Percentiles rank a stretch among this genome's conserved stretches.
These are phyloP conservation scores for Pterocarpus santalinus DNA, from an alignment of 306 rosid genomes.

Conservation along the genomic window DNA sequence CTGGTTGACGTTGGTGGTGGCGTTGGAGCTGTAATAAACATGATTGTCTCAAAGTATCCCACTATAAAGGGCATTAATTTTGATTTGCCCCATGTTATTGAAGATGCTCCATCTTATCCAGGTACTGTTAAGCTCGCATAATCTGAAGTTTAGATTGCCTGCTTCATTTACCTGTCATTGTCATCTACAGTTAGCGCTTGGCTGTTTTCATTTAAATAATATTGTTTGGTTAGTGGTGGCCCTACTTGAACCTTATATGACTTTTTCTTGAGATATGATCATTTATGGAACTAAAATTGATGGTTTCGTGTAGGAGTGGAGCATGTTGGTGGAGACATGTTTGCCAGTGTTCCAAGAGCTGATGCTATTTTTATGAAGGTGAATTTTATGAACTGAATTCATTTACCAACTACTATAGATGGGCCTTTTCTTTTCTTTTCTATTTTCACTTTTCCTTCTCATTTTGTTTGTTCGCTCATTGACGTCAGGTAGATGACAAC, in stretches of 20 bases:
- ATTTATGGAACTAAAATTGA: neutral
- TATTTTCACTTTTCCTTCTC: too few species aligned
- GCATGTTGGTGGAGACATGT: conserved; percentile 98
- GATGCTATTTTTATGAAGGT: conserved; percentile 97
- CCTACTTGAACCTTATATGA: neutral
- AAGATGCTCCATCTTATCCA: conserved; percentile 79
- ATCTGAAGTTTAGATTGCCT: neutral
- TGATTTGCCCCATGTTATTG: conserved; percentile 88
- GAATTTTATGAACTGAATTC: conserved; percentile 10
- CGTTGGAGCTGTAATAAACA: conserved; percentile 75
- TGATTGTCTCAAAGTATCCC: conserved; percentile 85
- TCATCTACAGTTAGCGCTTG: neutral
- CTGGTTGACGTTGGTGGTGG: conserved; percentile 96
- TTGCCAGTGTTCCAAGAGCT: conserved; percentile 82
- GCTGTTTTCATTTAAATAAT: neutral
- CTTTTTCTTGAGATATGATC: neutral
- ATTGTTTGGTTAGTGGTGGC: neutral
- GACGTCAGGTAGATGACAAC: neutral
- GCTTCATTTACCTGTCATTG: neutral
- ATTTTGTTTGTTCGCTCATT: neutral
- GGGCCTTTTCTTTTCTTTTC: neutral
- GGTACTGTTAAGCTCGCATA: conserved; percentile 46
- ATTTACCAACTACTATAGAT: conserved; percentile 12
- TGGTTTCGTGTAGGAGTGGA: conserved; percentile 72
- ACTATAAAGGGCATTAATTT: conserved; percentile 83